Conservation (phyloP, 176 grass and related monocot species). For the Phoenix roebelenii region DNA sequence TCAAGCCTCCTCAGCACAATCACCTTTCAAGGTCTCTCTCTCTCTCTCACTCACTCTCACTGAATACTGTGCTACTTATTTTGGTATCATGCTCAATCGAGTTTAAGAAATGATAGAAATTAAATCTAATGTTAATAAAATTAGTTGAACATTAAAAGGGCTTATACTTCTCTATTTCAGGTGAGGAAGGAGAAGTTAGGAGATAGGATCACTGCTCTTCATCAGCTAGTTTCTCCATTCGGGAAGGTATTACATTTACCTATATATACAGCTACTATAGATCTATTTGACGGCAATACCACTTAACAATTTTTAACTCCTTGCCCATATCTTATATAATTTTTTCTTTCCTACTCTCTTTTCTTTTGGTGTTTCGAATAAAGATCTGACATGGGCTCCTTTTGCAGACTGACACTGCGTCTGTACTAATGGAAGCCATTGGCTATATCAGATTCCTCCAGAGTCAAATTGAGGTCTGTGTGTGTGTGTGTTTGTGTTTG, state of each 20-base stretch:
- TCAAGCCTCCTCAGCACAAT: constrained; percentile 55
- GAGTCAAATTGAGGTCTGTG: constrained; percentile 84
- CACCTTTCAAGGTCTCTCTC: constrained; percentile 65
- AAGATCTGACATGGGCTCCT: constrained; percentile 29
- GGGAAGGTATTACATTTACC: constrained; percentile 61
- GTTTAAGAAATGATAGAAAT: too few species aligned
- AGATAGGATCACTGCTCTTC: constrained; percentile 94
- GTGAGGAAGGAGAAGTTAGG: constrained; percentile 98
- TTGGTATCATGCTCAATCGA: too few species aligned
- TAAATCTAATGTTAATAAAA: too few species aligned
- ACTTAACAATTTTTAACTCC: too few species aligned
- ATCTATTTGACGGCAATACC: too few species aligned
- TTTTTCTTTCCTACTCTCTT: too few species aligned
- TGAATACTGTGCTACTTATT: background rate
- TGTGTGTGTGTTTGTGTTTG: background rate
- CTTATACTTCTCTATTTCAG: constrained; percentile 50
- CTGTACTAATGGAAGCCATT: constrained; percentile 97
- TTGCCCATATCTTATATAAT: too few species aligned
- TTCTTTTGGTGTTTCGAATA: constrained; percentile 17
- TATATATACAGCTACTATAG: background rate
- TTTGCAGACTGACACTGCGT: constrained; percentile 98
- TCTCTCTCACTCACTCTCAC: background rate
- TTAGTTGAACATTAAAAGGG: constrained; percentile 29
- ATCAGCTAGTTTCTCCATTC: constrained; percentile 96
- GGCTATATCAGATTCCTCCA: constrained; percentile 99